Base-by-base conservation (phyloP, 1,284 basidiomycete species). In the Kalmanozyma brasiliensis region DNA sequence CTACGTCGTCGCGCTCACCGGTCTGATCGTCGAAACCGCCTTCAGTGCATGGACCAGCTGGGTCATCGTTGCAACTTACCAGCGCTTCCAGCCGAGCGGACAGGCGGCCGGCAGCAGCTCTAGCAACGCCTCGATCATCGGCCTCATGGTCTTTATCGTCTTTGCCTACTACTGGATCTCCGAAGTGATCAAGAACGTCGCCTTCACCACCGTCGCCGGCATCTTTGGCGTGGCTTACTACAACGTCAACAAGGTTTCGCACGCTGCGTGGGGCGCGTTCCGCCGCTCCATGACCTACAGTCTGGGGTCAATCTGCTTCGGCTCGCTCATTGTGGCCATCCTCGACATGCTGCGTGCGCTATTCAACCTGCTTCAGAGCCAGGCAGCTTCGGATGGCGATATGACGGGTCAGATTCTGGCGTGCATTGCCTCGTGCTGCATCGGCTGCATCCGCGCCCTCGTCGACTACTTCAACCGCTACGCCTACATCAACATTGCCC, bases 241-340 rank as follows among this genome's bases (percentile, higher is more conserved):
- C 72, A 64, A 63, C 37, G 48, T 37, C 44, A 56, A 40, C 72
- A 84, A 89, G 86, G 91, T 90, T 23, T 87, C 87, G 55, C 86
- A 90, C 76, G 90, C 20, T 73, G 74, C 81, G 1, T 74, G 66
- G 57, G 78, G 79, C 17, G 86, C 91, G 0, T 91, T 95, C 79
- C 85, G 86, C 33, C 88, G 93, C 23, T 90, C 91, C n/a, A 90
- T 89, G 14, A 93, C 92, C 0, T 84, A 90, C 49, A 93, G 91
- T 1, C 86, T 96, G 26, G 93, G 92, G 7, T 92, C 91, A 0
- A 93, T 95, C 74, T 91, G 91, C 5, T 93, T 94, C 77, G 93
- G 93, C 5, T 91, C 90, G 2, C 84, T 95, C 74, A 91, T 95
- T 64, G 92, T 95, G 40, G 92, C 93, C 0, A 80, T 95, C 26